Evolutionary conservation across 2,329 filamentous ascomycete genomes (phyloP).

Genomic region (Colletotrichum simmondsii): DNA sequence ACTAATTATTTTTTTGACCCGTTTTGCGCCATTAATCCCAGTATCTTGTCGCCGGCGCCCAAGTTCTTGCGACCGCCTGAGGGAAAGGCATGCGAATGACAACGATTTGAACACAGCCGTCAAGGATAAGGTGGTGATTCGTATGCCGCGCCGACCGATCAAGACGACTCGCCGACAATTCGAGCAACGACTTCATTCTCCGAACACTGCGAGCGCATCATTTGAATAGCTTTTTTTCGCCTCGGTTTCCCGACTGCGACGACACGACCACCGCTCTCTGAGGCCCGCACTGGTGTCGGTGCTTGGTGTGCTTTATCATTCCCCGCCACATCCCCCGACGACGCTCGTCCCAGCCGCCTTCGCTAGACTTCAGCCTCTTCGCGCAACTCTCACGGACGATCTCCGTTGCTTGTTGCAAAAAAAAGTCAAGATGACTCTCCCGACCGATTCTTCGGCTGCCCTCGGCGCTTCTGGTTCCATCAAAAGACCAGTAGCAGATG

Average conservation of each 20-base stretch:
- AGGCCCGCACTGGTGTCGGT: slow-evolving; percentile 11
- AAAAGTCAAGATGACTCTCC: slow-evolving; percentile 46
- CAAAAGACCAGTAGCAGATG: slow-evolving; percentile 46
- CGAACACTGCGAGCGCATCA: not conserved
- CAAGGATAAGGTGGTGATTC: slow-evolving; percentile 34
- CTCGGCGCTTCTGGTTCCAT: slow-evolving; percentile 39
- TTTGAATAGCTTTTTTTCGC: not conserved
- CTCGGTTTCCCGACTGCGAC: not conserved
- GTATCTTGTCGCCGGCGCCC: not conserved
- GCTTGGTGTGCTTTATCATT: not conserved
- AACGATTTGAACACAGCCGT: slow-evolving; percentile 19
- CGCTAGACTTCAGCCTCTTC: slow-evolving; percentile 3
- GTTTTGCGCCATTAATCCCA: not conserved
- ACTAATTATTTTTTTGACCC: slow-evolving; percentile 5
- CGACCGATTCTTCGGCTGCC: slow-evolving; percentile 40
- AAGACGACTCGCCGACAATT: slow-evolving; percentile 5
- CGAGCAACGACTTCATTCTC: not conserved
- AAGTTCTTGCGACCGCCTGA: slow-evolving; percentile 11
- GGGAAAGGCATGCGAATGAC: slow-evolving; percentile 32
- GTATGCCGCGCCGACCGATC: slow-evolving; percentile 8
- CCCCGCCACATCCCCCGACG: slow-evolving; percentile 24
- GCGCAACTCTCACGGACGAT: slow-evolving; percentile 35
- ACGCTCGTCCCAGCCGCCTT: slow-evolving; percentile 19
- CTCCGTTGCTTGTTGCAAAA: slow-evolving; percentile 23
- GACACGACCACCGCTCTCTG: not conserved